Conservation (phyloP, 1,284 basidiomycete genomes). For the Cryptococcus maquisensis region DNA sequence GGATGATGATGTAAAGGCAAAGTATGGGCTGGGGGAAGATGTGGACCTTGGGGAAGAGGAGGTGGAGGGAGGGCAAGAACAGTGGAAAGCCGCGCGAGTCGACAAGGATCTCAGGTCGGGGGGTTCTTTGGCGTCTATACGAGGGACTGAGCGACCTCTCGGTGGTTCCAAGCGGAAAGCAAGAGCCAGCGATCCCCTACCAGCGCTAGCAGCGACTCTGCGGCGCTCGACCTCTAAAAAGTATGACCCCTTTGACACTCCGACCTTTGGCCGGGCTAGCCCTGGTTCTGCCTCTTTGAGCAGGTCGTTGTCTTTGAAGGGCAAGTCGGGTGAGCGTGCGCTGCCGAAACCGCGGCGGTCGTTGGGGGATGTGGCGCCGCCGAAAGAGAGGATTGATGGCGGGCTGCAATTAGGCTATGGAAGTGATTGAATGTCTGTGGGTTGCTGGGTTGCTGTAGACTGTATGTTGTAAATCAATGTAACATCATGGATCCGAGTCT, state of each 20-base stretch:
- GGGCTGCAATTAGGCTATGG: constrained; percentile 3
- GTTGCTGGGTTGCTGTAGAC: neutral
- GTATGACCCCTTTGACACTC: constrained; percentile 35
- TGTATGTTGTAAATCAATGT: too few species aligned
- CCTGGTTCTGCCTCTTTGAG: neutral
- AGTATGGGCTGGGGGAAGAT: constrained; percentile 66
- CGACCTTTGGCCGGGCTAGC: neutral
- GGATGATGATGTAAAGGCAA: constrained; percentile 65
- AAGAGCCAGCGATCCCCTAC: constrained; percentile 2
- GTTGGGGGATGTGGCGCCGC: neutral
- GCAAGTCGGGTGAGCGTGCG: neutral
- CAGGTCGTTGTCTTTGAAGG: neutral
- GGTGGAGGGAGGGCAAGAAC: constrained; percentile 21
- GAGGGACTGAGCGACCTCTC: constrained; percentile 7
- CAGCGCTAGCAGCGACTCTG: constrained; percentile 5
- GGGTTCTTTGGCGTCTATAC: constrained; percentile 4
- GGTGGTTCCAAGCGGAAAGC: constrained; percentile 10
- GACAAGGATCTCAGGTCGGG: constrained; percentile 11
- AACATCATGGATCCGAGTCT: too few species aligned
- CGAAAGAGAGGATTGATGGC: neutral
- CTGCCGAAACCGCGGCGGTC: neutral
- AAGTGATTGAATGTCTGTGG: neutral
- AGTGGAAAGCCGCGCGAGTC: constrained; percentile 30
- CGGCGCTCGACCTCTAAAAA: constrained; percentile 30
- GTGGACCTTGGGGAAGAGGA: constrained; percentile 35